These are phyloP conservation scores for Pseudoturritis turrita DNA, from an alignment of 345 rosid genomes.

Conservation along the genomic window DNA sequence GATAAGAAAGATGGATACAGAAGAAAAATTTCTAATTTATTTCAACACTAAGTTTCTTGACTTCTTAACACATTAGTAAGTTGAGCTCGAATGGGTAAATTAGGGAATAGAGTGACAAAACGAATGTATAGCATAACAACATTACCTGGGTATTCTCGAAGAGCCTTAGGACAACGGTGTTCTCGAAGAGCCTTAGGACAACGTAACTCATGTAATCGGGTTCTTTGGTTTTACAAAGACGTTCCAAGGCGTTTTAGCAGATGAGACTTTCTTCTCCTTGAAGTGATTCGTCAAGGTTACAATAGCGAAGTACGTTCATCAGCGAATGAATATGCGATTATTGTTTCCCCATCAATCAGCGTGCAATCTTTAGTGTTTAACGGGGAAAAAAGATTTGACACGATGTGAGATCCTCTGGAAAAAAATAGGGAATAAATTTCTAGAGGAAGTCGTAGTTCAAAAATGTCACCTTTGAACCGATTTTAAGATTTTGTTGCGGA, in stretches of 20 bases:
- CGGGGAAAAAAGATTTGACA: neutral
- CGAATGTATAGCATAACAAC: no score
- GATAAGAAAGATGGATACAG: no score
- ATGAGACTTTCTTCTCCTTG: slow-evolving; percentile 93
- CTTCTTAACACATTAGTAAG: neutral
- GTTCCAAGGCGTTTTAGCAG: slow-evolving; percentile 66
- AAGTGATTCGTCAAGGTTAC: slow-evolving; percentile 95
- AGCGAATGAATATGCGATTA: slow-evolving; percentile 99
- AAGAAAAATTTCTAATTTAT: neutral
- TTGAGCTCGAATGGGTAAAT: no score
- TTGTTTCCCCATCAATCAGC: slow-evolving; percentile 93
- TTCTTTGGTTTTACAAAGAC: slow-evolving; percentile 79
- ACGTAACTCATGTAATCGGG: slow-evolving; percentile 99
- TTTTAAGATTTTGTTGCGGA: slow-evolving; percentile 93
- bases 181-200: slow-evolving; percentile 91
- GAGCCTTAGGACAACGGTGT: no score
- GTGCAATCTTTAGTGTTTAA: slow-evolving; percentile 65
- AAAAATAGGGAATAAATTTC: neutral
- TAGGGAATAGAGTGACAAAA: no score
- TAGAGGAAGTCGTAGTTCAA: neutral
- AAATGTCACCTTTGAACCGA: slow-evolving; percentile 81
- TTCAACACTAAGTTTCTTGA: neutral
- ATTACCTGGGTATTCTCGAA: no score
- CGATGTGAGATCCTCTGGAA: neutral
- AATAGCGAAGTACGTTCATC: slow-evolving; percentile 91